These are phyloP conservation scores for Porodaedalea pini DNA, from an alignment of 1,284 basidiomycete species.

Conservation along the genomic window DNA sequence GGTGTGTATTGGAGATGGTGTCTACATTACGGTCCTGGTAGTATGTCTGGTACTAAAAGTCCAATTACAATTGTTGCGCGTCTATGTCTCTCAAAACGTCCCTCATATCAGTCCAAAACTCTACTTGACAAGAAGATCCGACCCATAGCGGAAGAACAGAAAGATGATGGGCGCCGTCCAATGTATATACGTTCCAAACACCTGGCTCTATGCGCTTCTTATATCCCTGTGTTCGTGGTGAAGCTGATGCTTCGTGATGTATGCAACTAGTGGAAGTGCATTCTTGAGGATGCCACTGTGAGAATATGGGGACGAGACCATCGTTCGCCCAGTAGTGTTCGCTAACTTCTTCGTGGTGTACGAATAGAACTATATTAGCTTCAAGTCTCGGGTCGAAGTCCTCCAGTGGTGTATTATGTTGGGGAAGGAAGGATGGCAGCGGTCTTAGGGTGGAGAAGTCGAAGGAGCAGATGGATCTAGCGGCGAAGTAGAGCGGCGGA, in stretches of 20 bases:
- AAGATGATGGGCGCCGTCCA: slow-evolving; percentile 37
- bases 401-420: background rate
- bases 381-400: no score
- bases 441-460: slow-evolving; percentile 38
- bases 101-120: slow-evolving; percentile 40
- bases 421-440: slow-evolving; percentile 33
- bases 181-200: slow-evolving; percentile 41
- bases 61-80: background rate
- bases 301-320: slow-evolving; percentile 50
- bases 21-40: background rate
- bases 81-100: slow-evolving; percentile 38
- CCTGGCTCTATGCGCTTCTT: slow-evolving; percentile 30
- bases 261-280: slow-evolving; percentile 36
- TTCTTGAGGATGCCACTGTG: slow-evolving; percentile 49
- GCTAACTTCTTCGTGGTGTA: background rate
- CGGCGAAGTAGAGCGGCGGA: slow-evolving; percentile 28
- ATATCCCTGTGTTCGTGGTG: background rate
- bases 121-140: slow-evolving; percentile 34
- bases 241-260: slow-evolving; percentile 19
- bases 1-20: background rate
- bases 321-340: slow-evolving; percentile 41
- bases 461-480: slow-evolving; percentile 33
- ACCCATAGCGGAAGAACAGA: slow-evolving; percentile 42
- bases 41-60: background rate
- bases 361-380: background rate